A percentile compares a stretch with the other conserved stretches of the same genome.
phyloP scores from a whole-genome alignment of 768 basidiomycete species.

The Clitopilus hobsonii region DNA sequence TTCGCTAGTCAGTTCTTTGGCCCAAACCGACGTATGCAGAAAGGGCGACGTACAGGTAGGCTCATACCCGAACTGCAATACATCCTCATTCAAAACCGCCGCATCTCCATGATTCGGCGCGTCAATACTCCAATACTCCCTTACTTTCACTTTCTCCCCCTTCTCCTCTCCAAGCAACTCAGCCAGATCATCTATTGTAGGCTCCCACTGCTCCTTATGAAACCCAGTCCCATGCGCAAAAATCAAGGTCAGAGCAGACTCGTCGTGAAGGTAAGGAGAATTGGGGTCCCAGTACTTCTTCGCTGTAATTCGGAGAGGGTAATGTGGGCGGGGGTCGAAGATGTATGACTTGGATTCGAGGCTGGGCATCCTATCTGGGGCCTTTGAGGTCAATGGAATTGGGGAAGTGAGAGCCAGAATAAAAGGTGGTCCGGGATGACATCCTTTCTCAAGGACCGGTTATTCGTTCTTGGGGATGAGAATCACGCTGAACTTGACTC shows the following conservation, averaged over 20 bases:
- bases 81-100: conserved; percentile 40
- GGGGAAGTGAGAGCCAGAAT: too few relatives aligned
- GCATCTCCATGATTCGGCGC: conserved; percentile 54
- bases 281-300: conserved; percentile 44
- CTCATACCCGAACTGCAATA: conserved; percentile 34
- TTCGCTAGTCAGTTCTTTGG: too few relatives aligned
- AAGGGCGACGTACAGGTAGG: conserved; percentile 31
- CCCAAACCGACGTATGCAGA: too few relatives aligned
- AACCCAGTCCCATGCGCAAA: conserved; percentile 52
- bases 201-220: conserved; percentile 60
- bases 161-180: conserved; percentile 14
- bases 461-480: too few relatives aligned
- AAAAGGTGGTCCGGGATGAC: too few relatives aligned
- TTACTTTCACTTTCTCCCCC: conserved; percentile 24
- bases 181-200: conserved; percentile 43
- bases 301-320: conserved; percentile 41
- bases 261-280: conserved; percentile 27
- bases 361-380: conserved; percentile 7
- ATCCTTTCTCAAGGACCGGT: too few relatives aligned
- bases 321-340: conserved; percentile 51
- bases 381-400: too few relatives aligned
- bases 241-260: conserved; percentile 40
- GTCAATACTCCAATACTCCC: conserved; percentile 48
- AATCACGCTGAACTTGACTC: too few relatives aligned
- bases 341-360: conserved; percentile 26